These are phyloP conservation scores for Saprolegnia parasitica DNA, from an alignment of 352 stramenopile species.

Conservation along the genomic window DNA sequence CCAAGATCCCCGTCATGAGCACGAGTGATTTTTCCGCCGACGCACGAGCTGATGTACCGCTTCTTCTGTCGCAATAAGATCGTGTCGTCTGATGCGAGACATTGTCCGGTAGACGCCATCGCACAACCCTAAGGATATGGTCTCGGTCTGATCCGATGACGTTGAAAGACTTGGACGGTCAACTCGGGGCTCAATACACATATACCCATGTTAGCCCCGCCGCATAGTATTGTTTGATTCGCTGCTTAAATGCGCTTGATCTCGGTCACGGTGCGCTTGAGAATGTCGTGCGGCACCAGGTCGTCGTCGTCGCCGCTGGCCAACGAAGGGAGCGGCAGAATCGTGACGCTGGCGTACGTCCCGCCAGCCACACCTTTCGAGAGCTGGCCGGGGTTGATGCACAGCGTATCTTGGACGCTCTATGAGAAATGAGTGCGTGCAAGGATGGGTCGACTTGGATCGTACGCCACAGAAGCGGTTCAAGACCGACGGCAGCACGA, in stretches of 20 bases:
- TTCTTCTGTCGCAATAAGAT: no score
- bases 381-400: conserved; percentile 93
- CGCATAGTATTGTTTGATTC: no score
- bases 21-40: no score
- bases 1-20: no score
- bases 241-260: conserved; percentile 80
- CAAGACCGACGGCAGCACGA: conserved; percentile 94
- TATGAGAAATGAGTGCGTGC: conserved; percentile 40
- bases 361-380: conserved; percentile 91
- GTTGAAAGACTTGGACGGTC: no score
- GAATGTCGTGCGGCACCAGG: conserved; percentile 61
- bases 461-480: conserved; percentile 83
- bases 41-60: no score
- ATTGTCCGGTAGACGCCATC: no score
- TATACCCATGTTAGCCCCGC: no score
- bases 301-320: conserved; percentile 79
- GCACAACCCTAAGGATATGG: no score
- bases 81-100: no score
- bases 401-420: conserved; percentile 87
- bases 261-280: conserved; percentile 86
- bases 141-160: no score
- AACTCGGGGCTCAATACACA: no score
- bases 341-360: conserved; percentile 89
- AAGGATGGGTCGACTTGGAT: conserved; percentile 23
- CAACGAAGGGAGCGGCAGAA: conserved; percentile 42